Evolutionary conservation across 2,329 filamentous ascomycete species (phyloP).

Genomic region (Pseudovirgaria hyperparasitica): DNA sequence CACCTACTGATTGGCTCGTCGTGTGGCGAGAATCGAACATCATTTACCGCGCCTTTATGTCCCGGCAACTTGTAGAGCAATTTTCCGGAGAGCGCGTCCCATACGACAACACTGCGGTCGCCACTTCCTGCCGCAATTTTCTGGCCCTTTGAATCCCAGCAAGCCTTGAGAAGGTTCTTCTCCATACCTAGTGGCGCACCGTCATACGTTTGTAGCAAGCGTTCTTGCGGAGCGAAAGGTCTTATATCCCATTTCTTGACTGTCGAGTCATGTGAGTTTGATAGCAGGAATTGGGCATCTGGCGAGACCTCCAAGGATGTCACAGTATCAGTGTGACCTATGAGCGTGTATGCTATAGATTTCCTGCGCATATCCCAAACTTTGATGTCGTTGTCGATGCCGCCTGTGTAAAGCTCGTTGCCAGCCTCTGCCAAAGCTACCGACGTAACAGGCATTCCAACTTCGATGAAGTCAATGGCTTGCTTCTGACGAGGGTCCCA

Average conservation of each 20-base stretch:
- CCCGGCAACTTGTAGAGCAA: constrained; percentile 89
- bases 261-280: constrained; percentile 87
- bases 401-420: constrained; percentile 87
- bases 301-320: constrained; percentile 86
- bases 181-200: constrained; percentile 81
- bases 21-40: constrained; percentile 77
- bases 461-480: constrained; percentile 77
- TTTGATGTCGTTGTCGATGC: constrained; percentile 94
- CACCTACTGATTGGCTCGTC: constrained; percentile 78
- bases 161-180: constrained; percentile 80
- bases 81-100: constrained; percentile 81
- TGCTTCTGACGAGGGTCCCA: constrained; percentile 93
- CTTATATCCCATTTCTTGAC: constrained; percentile 93
- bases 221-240: constrained; percentile 80
- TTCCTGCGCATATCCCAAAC: constrained; percentile 96
- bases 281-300: constrained; percentile 79
- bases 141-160: constrained; percentile 79
- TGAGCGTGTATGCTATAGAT: constrained; percentile 71
- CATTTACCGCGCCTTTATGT: constrained; percentile 90
- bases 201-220: constrained; percentile 78
- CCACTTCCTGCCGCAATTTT: constrained; percentile 81
- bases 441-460: constrained; percentile 83
- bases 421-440: constrained; percentile 87
- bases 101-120: constrained; percentile 81
- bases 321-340: constrained; percentile 83